Evolutionary conservation across 2,329 filamentous ascomycete genomes (phyloP).

Genomic region (Emericellopsis atlantica): DNA sequence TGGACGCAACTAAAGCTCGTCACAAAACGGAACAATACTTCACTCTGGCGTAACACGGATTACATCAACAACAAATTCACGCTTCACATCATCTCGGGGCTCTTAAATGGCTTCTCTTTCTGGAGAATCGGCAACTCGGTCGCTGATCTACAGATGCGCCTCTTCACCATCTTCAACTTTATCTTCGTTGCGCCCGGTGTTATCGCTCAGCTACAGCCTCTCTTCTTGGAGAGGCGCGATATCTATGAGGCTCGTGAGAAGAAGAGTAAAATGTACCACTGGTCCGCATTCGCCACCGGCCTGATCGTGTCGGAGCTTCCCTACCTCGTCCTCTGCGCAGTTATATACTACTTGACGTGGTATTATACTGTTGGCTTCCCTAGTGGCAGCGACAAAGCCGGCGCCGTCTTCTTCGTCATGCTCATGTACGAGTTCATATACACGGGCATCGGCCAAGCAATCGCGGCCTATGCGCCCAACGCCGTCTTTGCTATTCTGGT

Average conservation of each 20-base stretch:
- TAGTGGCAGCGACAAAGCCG: conserved; percentile 26
- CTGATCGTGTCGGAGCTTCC: conserved; percentile 34
- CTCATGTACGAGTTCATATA: conserved; percentile 26
- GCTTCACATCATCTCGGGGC: conserved; percentile 27
- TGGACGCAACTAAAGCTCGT: conserved; percentile 51
- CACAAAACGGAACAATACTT: conserved; percentile 38
- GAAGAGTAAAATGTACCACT: conserved; percentile 50
- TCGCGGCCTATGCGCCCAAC: conserved; percentile 36
- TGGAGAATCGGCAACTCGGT: conserved; percentile 30
- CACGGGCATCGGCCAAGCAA: conserved; percentile 26
- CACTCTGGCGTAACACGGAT: conserved; percentile 49
- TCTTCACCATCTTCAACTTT: conserved; percentile 39
- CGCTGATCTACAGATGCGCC: conserved; percentile 23
- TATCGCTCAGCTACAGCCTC: conserved; percentile 42
- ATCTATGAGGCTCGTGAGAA: conserved; percentile 48
- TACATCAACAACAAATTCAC: conserved; percentile 14
- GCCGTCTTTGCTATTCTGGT: conserved; percentile 33
- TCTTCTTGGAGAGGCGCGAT: conserved; percentile 42
- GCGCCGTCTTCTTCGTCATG: conserved; percentile 39
- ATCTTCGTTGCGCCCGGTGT: conserved; percentile 19
- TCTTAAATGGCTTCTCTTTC: conserved; percentile 36
- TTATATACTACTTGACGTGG: conserved; percentile 40
- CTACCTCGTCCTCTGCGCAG: conserved; percentile 28
- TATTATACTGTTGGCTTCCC: conserved; percentile 44
- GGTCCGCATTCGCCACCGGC: conserved; percentile 44